Evolutionary conservation across 257 asterid genomes (phyloP).

Genomic region (Parsonsia alboflavescens): DNA sequence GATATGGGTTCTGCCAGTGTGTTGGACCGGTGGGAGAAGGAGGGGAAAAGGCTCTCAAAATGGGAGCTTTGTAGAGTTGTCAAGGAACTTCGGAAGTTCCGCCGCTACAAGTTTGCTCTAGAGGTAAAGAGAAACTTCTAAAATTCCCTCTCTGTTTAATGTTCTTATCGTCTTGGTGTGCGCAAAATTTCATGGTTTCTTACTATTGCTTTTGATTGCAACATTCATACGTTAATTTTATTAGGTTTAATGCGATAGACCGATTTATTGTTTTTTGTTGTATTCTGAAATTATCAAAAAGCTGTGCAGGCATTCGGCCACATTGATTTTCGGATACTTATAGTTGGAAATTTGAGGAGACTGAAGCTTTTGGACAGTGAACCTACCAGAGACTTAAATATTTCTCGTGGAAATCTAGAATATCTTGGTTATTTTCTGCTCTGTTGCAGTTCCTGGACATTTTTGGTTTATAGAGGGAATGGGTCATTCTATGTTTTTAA

Average conservation of each 20-base stretch:
- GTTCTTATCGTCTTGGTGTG: not conserved
- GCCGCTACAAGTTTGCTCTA: slow-evolving; percentile 67
- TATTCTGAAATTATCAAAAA: not conserved
- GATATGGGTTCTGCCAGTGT: slow-evolving; percentile 51
- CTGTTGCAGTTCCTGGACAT: not conserved
- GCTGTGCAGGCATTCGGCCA: not conserved
- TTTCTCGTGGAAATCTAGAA: not conserved
- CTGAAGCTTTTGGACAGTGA: not conserved
- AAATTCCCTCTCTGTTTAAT: not conserved
- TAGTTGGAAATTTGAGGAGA: not conserved
- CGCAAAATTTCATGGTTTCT: not conserved
- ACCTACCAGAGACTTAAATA: not conserved
- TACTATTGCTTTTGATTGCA: not conserved
- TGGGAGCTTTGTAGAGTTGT: slow-evolving; percentile 74
- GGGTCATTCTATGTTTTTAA: not conserved
- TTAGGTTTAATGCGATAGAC: not conserved
- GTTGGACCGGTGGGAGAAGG: slow-evolving; percentile 66
- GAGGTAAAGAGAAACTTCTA: slow-evolving; percentile 39
- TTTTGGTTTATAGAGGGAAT: not conserved
- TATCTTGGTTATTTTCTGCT: not conserved
- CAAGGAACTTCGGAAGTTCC: slow-evolving; percentile 81
- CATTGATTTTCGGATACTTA: not conserved
- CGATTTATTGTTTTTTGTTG: not conserved
- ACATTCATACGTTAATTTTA: not conserved
- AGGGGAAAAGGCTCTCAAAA: slow-evolving; percentile 51